Base-by-base conservation (phyloP, 371 early-diverging fungal species). In the Rhizopus sp. region DNA sequence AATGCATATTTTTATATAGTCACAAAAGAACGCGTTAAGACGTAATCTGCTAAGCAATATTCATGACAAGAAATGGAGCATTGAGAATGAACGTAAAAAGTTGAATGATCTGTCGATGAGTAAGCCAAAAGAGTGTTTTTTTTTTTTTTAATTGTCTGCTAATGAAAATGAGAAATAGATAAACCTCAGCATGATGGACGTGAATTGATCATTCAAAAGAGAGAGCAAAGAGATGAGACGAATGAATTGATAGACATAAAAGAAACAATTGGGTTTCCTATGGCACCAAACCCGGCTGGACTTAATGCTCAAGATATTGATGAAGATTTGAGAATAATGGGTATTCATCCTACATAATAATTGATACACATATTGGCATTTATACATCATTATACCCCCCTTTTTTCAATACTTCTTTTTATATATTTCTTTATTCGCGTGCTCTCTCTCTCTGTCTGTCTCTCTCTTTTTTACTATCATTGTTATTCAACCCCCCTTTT, bases 241-340 rank as follows among this genome's bases (percentile, higher is more conserved):
- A 56, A 50, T n/a, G 83, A 82, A 16, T 63, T 80, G 32, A 75
- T 66, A 60, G 65, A 62, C 16, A 63, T 76, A n/a, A 76, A 73
- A 35, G 70, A 78, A 31, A 59, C 64, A 7, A 52, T 67, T 31
- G 79, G 79, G 2, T 83, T 83, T 50, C 83, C 83, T 2, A 58
- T 66, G 51, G 79, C 78, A 39, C 71, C 68, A 5, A 66, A 71
- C 16, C 70, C 75, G 7, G 37, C 65, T n/a, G 70, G 76, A 16
- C 55, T 77, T 9, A 59, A 65, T n/a, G 16, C 49, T 13, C 41
- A 67, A 47, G 80, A 83, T 46, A 54, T 83, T 35, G 72, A 75
- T 38, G 76, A 75, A 15, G 83, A 83, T 58, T 62, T 80, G 45
- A 65, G 68, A 53, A 55, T 70, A 15, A 63, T 82, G 62, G 80